Evolutionary conservation across 148 eudicot species (phyloP).

Genomic region (Cornus controversa): DNA sequence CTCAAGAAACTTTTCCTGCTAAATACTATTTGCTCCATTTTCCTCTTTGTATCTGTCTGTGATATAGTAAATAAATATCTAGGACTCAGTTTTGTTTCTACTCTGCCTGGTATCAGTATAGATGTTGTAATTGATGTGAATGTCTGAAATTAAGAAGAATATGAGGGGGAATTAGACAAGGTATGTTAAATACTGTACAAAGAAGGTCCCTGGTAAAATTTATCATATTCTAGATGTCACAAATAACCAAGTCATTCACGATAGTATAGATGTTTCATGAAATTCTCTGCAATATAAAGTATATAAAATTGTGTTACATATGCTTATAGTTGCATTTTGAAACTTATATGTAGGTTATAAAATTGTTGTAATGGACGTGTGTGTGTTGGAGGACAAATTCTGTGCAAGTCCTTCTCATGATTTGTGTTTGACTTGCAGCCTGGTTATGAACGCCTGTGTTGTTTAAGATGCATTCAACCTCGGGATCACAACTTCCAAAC

Average conservation of each 20-base stretch:
- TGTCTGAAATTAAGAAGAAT: neutral
- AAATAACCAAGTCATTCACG: too few relatives aligned
- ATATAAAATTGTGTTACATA: too few relatives aligned
- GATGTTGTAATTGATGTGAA: neutral
- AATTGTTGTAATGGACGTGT: too few relatives aligned
- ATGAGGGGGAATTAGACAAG: neutral
- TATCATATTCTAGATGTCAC: neutral
- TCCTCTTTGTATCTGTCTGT: neutral
- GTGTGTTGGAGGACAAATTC: neutral
- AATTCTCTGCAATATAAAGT: too few relatives aligned
- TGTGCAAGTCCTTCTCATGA: neutral
- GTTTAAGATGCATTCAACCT: slow-evolving; percentile 84
- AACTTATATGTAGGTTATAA: too few relatives aligned
- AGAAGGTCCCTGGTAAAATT: neutral
- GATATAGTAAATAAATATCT: neutral
- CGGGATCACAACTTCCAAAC: slow-evolving; percentile 90
- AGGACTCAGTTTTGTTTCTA: neutral
- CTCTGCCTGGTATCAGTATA: neutral
- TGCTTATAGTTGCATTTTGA: too few relatives aligned
- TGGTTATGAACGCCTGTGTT: slow-evolving; percentile 88
- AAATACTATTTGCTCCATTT: neutral
- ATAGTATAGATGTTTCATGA: too few relatives aligned
- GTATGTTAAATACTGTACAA: too few relatives aligned
- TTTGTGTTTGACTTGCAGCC: slow-evolving; percentile 50
- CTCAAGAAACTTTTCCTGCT: neutral